Evolutionary conservation across 2,329 filamentous ascomycete genomes (phyloP), one percentile per base, ranked within the genome.

Genomic region (Sarocladium kiliense): DNA sequence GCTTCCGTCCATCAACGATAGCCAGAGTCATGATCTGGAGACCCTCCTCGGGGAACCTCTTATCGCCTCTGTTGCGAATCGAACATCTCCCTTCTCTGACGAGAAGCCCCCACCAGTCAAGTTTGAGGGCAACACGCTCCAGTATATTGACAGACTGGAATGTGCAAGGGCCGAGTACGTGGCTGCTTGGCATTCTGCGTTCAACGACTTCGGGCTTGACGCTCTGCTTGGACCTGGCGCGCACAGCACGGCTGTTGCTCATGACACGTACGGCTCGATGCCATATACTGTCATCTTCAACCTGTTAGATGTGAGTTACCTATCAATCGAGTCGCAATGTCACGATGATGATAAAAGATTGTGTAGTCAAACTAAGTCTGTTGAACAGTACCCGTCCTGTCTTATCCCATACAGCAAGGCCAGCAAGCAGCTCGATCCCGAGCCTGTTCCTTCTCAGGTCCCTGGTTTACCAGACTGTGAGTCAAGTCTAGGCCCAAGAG

Each of bases 201-300:
- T 44, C 39, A 21, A 44, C 18, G 39, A 44, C 7, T 23, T 21
- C 39, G 10, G 18, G 39, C 44, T 47, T 9, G 44, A 47, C 25
- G 44, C 25, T 30, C 12, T 47, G 7, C 44, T 47, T 16, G 44
- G 23, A 7, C 44, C 44, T 18, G 44, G 44, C n/a, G 44, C 44
- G 18, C 44, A 47, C 23, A 47, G 44, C 44, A 47, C 44, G 44
- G 44, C 44, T 18, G 44, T 47, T 3, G 23, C 44, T 30, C 44
- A 47, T n/a, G 44, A 47, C 25, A 26, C 25, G 9, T 47, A 47
- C 25, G 44, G 44, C 21, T 27, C 25, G 5, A 26, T 30, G 23
- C 23, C 44, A 3, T 47, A 47, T 23, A 47, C 44, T n/a, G 23
- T 27, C 25, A n/a, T 30, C 7, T 47, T 27, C 23, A 47, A 47